phyloP scores from a whole-genome alignment of 2,329 filamentous ascomycete species.

The Phialophora chinensis region DNA sequence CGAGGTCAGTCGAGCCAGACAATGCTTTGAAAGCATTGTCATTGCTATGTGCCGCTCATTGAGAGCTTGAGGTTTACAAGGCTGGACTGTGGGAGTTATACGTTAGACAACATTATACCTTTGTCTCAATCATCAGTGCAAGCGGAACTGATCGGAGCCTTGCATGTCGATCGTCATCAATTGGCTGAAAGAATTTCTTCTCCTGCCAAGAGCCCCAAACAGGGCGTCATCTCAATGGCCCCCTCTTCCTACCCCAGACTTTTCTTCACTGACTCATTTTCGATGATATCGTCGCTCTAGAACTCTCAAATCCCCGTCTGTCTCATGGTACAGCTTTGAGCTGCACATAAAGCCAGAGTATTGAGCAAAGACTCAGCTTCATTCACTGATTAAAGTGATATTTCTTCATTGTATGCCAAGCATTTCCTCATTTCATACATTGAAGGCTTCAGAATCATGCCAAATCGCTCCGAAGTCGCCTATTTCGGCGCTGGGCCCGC shows the following conservation, averaged over 20 bases:
- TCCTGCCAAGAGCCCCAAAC: slow-evolving; percentile 16
- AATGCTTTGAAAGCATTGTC: not conserved
- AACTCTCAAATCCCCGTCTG: not conserved
- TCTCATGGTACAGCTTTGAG: not conserved
- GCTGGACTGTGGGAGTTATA: not conserved
- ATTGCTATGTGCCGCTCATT: not conserved
- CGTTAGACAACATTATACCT: not conserved
- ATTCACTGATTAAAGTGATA: not conserved
- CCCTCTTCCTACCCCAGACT: not conserved
- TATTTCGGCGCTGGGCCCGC: slow-evolving; percentile 94
- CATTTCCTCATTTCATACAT: not conserved
- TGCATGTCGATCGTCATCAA: slow-evolving; percentile 3
- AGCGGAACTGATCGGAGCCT: slow-evolving; percentile 1
- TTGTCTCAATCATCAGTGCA: not conserved
- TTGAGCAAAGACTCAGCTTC: not conserved
- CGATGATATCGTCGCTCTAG: not conserved
- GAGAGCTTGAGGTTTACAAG: not conserved
- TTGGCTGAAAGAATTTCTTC: slow-evolving; percentile 15
- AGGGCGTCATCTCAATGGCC: not conserved
- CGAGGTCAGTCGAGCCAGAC: not conserved
- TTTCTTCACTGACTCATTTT: not conserved
- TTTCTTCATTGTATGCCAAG: not conserved
- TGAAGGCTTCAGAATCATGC: slow-evolving; percentile 59
- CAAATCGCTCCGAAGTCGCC: slow-evolving; percentile 73
- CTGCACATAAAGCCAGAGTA: not conserved